Base-by-base conservation (phyloP, 1,139 yeast species). In the Saccharomyces hybrid region DNA sequence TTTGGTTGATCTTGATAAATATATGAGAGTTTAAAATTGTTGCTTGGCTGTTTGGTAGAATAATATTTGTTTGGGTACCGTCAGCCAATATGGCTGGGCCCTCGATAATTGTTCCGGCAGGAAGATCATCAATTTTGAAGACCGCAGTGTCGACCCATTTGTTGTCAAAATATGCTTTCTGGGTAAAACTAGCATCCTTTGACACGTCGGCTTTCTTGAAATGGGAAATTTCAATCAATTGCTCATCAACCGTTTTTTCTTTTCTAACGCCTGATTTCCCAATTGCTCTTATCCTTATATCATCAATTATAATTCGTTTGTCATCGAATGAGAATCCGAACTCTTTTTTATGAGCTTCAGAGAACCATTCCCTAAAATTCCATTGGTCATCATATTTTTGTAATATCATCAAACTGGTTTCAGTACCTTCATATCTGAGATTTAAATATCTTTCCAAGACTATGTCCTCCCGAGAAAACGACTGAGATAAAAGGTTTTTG, bases 1-100 rank as follows among this genome's bases (percentile, higher is more conserved):
- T 60, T 26, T 70, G 71, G 30, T 69, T 55, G 32, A 70, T 61
- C 47, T 75, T 73, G 47, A 81, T 73, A 41, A 82, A 70, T 20
- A 88, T 77, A 58, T 84, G 90, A n/a, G 82, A 75, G 4, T 80
- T 72, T 50, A 87, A 73, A 25, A 88, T 75, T 0, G 78, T 74
- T 1, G 95, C 96, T n/a, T 71, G 67, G 0, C 88, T 78, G 52
- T 76, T 71, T 1, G 96, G 95, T 26, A 89, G 88, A 23, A 90
- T 79, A 23, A 90, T 78, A 59, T 89, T 83, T 0, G 97, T 90
- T 70, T 90, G 97, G 0, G 96, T 90, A 48, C 82, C 82, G 70
- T 90, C 97, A 23, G 90, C 84, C 57, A 90, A 78, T 61, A 90
- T 81, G 0, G 95, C 88, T 2, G 97, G 97, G 0, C 97, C 97